phyloP scores from a whole-genome alignment of 257 asterid genomes.

The Nicotiana otophora region DNA sequence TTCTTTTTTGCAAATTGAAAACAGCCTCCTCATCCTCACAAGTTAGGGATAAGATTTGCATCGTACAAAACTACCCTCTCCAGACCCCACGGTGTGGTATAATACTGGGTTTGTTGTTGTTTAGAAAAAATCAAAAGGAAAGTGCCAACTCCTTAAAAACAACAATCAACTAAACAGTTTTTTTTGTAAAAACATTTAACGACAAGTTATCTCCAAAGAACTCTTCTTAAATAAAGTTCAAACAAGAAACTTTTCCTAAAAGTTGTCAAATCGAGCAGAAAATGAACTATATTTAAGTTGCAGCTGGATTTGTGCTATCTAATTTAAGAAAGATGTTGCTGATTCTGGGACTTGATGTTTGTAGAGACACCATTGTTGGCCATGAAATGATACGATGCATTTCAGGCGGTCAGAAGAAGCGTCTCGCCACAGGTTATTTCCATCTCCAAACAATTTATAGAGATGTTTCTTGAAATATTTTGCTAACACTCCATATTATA shows the following conservation, averaged over 20 bases:
- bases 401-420: constrained; percentile 31
- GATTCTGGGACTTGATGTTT: constrained; percentile 73
- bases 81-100: too few relatives aligned
- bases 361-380: constrained; percentile 72
- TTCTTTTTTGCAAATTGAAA: too few relatives aligned
- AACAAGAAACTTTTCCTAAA: not conserved
- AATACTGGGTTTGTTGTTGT: too few relatives aligned
- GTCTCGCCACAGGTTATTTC: constrained; percentile 53
- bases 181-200: not conserved
- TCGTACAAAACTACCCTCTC: too few relatives aligned
- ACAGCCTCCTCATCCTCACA: too few relatives aligned
- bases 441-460: not conserved
- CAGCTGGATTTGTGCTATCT: not conserved
- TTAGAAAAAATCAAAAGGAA: too few relatives aligned
- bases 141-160: not conserved
- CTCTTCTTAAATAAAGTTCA: not conserved
- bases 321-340: constrained; percentile 16
- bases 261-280: not conserved
- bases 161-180: not conserved
- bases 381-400: constrained; percentile 76
- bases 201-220: not conserved
- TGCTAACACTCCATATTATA: constrained; percentile 6
- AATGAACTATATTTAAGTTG: not conserved
- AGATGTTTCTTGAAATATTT: not conserved
- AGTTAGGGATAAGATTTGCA: too few relatives aligned